Evolutionary conservation across 371 early-diverging fungal genomes (phyloP), one percentile per base, ranked within the genome.

Genomic region (Sporodiniella umbellata): DNA sequence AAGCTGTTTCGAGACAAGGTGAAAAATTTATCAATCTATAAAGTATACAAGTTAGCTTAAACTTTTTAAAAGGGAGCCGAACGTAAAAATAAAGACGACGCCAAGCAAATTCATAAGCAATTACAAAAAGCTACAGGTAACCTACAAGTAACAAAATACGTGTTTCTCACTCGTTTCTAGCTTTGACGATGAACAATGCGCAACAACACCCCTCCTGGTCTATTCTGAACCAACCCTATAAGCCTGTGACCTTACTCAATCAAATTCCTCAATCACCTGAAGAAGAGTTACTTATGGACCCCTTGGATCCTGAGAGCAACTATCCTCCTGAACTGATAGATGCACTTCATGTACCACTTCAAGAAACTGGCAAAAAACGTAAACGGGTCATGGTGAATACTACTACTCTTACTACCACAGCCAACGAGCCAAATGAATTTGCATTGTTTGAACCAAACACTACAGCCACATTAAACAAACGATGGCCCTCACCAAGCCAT

Each of bases 1-100:
- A 88, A 89, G 56, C 52, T 90, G 25, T 91, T 91, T 57, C 69
- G 92, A 28, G 92, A 91, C 51, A 91, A 89, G 75, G 85, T 81
- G 70, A 54, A 5, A 4, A 17, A 10, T 31, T 31, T 31, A 1
- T 31, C 12, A n/a, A n/a, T 31, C 12, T 31, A 8, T 10, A 31
- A 31, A 31, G 31, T 1, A 31, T 31, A 31, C 31, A 31, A 31
- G 12, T 31, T 31, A 10, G 2, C 31, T 31, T 31, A 10, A 8
- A 31, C 14, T 51, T 45, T 26, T 11, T 21, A 19, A 15, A 43
- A 78, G 75, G 83, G 83, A 3, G 83, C 83, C 8, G 83, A 83
- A 45, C 64, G 83, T 6, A 83, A 83, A 45, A 79, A 81, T 45
- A 83, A 83, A 58, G 83, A 83, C 42, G 81, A 83, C 46, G 70